Conservation (phyloP, 2,329 filamentous ascomycete species). For the Rhytidhysteron rufulum region DNA sequence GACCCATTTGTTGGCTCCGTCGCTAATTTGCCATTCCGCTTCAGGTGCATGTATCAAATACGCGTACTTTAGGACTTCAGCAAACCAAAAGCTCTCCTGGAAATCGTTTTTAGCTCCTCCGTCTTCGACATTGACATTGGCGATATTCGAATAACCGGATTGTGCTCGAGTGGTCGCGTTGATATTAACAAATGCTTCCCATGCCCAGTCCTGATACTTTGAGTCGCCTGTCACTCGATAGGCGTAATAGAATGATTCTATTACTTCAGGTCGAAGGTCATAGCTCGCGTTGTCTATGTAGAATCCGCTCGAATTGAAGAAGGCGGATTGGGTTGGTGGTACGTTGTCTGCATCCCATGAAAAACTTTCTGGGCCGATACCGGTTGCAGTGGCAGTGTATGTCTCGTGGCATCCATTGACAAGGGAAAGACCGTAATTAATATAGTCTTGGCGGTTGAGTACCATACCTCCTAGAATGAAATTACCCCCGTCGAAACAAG, state of each 20-base stretch:
- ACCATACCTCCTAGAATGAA: slow-evolving; percentile 77
- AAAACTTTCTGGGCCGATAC: slow-evolving; percentile 69
- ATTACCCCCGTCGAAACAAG: slow-evolving; percentile 81
- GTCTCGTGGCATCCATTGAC: slow-evolving; percentile 71
- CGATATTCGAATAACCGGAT: slow-evolving; percentile 64
- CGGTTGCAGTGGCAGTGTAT: slow-evolving; percentile 64
- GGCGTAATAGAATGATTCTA: slow-evolving; percentile 84
- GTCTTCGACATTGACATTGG: slow-evolving; percentile 59
- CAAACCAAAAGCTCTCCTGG: slow-evolving; percentile 86
- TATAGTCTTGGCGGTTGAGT: slow-evolving; percentile 62
- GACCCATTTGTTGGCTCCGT: slow-evolving; percentile 54
- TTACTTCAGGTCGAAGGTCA: slow-evolving; percentile 71
- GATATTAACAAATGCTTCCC: slow-evolving; percentile 71
- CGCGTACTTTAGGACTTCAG: slow-evolving; percentile 81
- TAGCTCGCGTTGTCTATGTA: slow-evolving; percentile 63
- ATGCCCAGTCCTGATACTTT: slow-evolving; percentile 80
- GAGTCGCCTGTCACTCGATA: slow-evolving; percentile 72
- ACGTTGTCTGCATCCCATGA: slow-evolving; percentile 32
- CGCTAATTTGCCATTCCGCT: slow-evolving; percentile 54
- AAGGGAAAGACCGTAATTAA: slow-evolving; percentile 69
- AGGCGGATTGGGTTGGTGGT: slow-evolving; percentile 42
- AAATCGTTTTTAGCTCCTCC: slow-evolving; percentile 64
- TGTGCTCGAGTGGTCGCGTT: slow-evolving; percentile 59
- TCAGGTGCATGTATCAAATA: slow-evolving; percentile 68
- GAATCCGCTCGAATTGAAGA: slow-evolving; percentile 68